Percentiles rank a stretch among this genome's conserved stretches.
Conservation (phyloP, 2,329 filamentous ascomycete species). For the Botrytis paeoniae region DNA sequence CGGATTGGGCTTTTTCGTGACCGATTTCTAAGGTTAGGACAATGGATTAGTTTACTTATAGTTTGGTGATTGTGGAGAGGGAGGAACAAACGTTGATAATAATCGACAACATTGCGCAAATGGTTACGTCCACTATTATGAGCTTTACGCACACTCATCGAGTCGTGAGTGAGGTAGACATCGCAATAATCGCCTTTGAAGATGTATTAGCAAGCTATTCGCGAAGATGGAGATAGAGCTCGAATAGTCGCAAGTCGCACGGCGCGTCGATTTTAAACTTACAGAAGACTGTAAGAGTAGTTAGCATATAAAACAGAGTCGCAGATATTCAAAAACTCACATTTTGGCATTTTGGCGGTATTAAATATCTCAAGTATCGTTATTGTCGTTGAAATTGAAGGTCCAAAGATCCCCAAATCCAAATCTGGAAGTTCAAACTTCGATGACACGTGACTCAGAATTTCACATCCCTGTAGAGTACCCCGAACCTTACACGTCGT, state of each 20-base stretch:
- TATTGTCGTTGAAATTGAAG: constrained; percentile 13
- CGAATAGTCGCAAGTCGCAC: constrained; percentile 5
- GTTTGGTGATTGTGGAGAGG: neutral
- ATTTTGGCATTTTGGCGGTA: constrained; percentile 73
- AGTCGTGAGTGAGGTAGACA: constrained; percentile 99
- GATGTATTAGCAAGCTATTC: constrained; percentile 20
- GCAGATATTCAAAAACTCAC: constrained; percentile 52
- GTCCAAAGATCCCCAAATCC: constrained; percentile 21
- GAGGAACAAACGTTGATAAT: constrained; percentile 76
- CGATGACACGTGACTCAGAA: constrained; percentile 19
- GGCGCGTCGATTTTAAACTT: constrained; percentile 40
- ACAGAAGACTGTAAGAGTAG: constrained; percentile 63
- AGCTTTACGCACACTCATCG: constrained; percentile 98
- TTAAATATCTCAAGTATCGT: constrained; percentile 9
- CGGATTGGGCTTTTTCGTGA: constrained; percentile 95
- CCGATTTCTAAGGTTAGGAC: constrained; percentile 71
- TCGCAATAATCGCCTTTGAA: constrained; percentile 87
- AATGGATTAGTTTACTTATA: neutral
- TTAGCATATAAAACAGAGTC: constrained; percentile 37
- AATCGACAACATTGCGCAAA: constrained; percentile 94
- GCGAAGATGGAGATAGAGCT: constrained; percentile 8
- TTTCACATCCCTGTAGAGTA: constrained; percentile 23
- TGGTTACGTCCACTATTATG: constrained; percentile 98
- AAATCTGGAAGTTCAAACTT: constrained; percentile 16
- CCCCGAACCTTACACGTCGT: constrained; percentile 29